Percentiles rank a stretch among this genome's conserved stretches.
phyloP scores from a whole-genome alignment of 805 yeast species.

The Jamesozyma spencerorum region DNA sequence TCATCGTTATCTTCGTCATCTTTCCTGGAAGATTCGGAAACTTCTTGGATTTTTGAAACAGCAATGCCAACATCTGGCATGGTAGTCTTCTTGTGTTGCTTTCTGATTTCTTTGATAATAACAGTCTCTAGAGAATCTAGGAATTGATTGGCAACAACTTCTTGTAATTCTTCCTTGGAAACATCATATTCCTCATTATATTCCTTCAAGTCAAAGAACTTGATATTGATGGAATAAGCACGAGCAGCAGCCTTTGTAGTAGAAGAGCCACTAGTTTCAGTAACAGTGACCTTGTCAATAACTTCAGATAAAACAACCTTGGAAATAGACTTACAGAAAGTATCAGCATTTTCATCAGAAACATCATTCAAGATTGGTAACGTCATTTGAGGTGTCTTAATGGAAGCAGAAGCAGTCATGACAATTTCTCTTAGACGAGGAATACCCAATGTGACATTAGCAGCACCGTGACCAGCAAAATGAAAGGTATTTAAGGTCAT shows the following conservation, averaged over 20 bases:
- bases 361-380: constrained; percentile 77
- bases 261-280: constrained; percentile 74
- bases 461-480: constrained; percentile 99
- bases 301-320: constrained; percentile 80
- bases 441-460: constrained; percentile 97
- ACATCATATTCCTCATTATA: constrained; percentile 86
- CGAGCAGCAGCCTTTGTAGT: constrained; percentile 44
- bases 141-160: constrained; percentile 55
- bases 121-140: constrained; percentile 60
- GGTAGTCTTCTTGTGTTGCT: constrained; percentile 50
- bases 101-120: constrained; percentile 71
- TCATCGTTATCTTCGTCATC: constrained; percentile 42
- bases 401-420: constrained; percentile 94
- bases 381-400: constrained; percentile 98
- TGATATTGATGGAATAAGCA: constrained; percentile 64
- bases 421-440: constrained; percentile 99
- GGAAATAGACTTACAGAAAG: constrained; percentile 85
- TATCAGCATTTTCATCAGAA: constrained; percentile 77
- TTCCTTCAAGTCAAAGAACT: constrained; percentile 66
- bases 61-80: constrained; percentile 64
- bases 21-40: constrained; percentile 30
- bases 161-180: constrained; percentile 66
- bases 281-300: constrained; percentile 72
- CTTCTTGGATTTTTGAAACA: constrained; percentile 45
- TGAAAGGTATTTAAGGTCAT: constrained; percentile 97